phyloP scores from a whole-genome alignment of 2,329 filamentous ascomycete species.

The Penicillium brasilianum region DNA sequence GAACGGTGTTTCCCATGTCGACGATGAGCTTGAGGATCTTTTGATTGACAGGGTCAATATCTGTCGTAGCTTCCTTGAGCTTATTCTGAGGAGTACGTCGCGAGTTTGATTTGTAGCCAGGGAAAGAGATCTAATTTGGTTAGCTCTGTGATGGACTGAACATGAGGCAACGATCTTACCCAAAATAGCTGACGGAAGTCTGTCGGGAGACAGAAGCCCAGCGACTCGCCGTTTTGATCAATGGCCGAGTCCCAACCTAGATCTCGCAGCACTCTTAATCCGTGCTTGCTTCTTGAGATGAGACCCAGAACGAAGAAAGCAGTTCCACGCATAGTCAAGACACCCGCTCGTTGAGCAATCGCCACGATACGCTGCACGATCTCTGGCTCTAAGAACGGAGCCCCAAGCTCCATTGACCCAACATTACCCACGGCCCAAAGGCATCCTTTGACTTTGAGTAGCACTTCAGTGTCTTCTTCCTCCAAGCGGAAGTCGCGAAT shows the following conservation, averaged over 20 bases:
- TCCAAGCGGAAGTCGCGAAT: constrained; percentile 88
- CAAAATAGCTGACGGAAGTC: constrained; percentile 80
- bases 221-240: constrained; percentile 77
- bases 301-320: constrained; percentile 95
- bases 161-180: constrained; percentile 52
- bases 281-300: constrained; percentile 89
- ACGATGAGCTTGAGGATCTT: constrained; percentile 83
- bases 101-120: constrained; percentile 49
- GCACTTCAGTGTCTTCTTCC: constrained; percentile 79
- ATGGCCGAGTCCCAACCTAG: constrained; percentile 92
- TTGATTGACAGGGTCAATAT: constrained; percentile 66
- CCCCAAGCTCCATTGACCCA: constrained; percentile 95
- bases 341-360: constrained; percentile 85
- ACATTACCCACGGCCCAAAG: constrained; percentile 98
- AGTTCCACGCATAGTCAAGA: constrained; percentile 92
- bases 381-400: constrained; percentile 87
- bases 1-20: constrained; percentile 89
- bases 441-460: constrained; percentile 94
- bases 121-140: constrained; percentile 44
- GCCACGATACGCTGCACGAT: constrained; percentile 85
- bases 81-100: constrained; percentile 49
- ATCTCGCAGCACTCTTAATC: constrained; percentile 86
- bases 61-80: constrained; percentile 64
- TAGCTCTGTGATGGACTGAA: background rate
- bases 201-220: constrained; percentile 85